Percentiles rank a stretch among this genome's conserved stretches.
Evolutionary conservation across 352 stramenopile genomes (phyloP).

Genomic region (Globisporangium solare): DNA sequence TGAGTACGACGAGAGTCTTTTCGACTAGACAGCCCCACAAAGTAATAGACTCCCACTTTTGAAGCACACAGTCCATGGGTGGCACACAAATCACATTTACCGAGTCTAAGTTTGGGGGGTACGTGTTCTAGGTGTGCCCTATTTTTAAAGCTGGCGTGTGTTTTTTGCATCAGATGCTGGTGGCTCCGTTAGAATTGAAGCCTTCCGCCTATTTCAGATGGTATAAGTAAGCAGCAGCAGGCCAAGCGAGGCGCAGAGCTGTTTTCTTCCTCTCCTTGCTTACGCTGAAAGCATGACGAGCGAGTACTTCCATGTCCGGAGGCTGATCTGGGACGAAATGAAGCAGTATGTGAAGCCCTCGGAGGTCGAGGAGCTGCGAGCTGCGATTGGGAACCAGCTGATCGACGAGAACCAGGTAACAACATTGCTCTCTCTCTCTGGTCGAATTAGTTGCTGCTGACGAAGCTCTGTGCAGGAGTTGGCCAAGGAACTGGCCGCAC

Average conservation of each 20-base stretch:
- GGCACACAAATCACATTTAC: no score
- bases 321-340: conserved; percentile 77
- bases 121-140: no score
- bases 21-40: conserved; percentile 31
- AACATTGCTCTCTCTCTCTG: background rate
- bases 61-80: no score
- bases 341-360: conserved; percentile 38
- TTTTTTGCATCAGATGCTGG: no score
- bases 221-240: background rate
- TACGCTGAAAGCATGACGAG: conserved; percentile 19
- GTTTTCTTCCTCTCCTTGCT: background rate
- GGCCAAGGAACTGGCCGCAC: conserved; percentile 42
- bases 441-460: conserved; percentile 1
- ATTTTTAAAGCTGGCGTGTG: no score
- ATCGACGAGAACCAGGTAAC: conserved; percentile 69
- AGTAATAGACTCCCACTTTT: no score
- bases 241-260: background rate
- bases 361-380: conserved; percentile 59
- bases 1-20: conserved; percentile 80
- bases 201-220: background rate
- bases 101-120: no score
- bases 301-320: conserved; percentile 66
- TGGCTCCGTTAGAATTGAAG: no score
- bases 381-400: conserved; percentile 47
- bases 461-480: conserved; percentile 29